Base-by-base conservation (phyloP, 805 yeast genomes). In the Kuraishia ogatae region DNA sequence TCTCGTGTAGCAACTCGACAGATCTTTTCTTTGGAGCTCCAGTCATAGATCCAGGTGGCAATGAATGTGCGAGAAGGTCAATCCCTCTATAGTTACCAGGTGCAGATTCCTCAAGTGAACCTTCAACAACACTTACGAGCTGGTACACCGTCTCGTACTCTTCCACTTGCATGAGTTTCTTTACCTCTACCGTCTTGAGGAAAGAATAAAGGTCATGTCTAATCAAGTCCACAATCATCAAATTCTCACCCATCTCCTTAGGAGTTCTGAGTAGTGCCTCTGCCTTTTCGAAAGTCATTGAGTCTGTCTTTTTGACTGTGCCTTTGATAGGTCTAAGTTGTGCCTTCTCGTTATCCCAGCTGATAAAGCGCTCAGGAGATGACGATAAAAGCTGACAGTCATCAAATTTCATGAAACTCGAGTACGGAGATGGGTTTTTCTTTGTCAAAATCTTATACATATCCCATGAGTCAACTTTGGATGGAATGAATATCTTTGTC, bases 1-100 rank as follows among this genome's bases (percentile, higher is more conserved):
- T 67, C 0, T 66, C 65, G 57, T 85, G 87, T 28, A 94, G 73
- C 3, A 96, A 67, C 67, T 93, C 94, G 5, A 94, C 96, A 0
- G 97, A 89, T 57, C 97, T 78, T 62, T 85, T 87, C 71, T 94
- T 94, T 1, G 99, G 99, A 0, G 99, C 99, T 2, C 99, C 99
- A 0, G 99, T 94, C 99, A 94, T 94, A 0, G 98, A 93, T 0
- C 99, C 99, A 0, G 99, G 97, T 2, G 99, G 99, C 39, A 96
- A 72, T 0, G 97, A 83, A 57, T 82, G 82, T 21, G 82, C 79
- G 13, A 94, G 75, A 2, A 93, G 73, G 66, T 94, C 98, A 23
- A 92, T 72, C 0, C 98, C 99, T 13, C 77, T 72, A 60, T 78
- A 83, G 2, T 39, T 48, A 4, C 19, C 24, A 28, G 61, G 53